Evolutionary conservation across 331 rosid species (phyloP).

Genomic region (Spiraea crenata): DNA sequence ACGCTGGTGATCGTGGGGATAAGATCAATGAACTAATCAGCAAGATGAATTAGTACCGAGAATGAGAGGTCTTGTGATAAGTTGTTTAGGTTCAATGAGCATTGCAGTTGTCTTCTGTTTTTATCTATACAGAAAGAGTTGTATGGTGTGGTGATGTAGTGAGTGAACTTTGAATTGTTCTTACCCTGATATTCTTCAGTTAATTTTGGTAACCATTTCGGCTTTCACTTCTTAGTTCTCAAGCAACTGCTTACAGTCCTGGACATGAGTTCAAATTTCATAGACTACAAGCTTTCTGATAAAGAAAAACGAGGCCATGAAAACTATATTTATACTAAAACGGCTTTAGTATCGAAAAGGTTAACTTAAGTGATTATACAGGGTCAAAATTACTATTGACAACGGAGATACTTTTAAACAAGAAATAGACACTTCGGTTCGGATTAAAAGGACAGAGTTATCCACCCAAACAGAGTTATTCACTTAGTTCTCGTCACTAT

Average conservation of each 20-base stretch:
- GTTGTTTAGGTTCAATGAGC: background rate
- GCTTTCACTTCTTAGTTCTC: too few relatives aligned
- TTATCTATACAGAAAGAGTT: background rate
- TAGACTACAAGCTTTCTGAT: too few relatives aligned
- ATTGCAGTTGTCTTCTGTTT: background rate
- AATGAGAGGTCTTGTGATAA: background rate
- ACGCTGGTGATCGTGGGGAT: conserved; percentile 73
- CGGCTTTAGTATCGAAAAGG: too few relatives aligned
- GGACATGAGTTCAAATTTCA: too few relatives aligned
- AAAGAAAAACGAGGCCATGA: too few relatives aligned
- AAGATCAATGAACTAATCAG: conserved; percentile 65
- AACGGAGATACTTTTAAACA: too few relatives aligned
- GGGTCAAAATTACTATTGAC: too few relatives aligned
- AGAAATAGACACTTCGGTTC: background rate
- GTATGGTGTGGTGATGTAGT: conserved; percentile 6
- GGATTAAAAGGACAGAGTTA: background rate
- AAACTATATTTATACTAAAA: too few relatives aligned
- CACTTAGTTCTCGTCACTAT: too few relatives aligned
- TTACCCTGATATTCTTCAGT: background rate
- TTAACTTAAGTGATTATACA: too few relatives aligned
- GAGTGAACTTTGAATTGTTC: background rate
- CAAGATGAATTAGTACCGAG: conserved; percentile 62
- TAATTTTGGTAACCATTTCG: background rate
- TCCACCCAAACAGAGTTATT: too few relatives aligned
- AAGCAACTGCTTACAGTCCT: too few relatives aligned